A percentile compares a stretch with the other conserved stretches of the same genome.
Evolutionary conservation across 306 rosid species (phyloP).

Genomic region (Malus sieversii): DNA sequence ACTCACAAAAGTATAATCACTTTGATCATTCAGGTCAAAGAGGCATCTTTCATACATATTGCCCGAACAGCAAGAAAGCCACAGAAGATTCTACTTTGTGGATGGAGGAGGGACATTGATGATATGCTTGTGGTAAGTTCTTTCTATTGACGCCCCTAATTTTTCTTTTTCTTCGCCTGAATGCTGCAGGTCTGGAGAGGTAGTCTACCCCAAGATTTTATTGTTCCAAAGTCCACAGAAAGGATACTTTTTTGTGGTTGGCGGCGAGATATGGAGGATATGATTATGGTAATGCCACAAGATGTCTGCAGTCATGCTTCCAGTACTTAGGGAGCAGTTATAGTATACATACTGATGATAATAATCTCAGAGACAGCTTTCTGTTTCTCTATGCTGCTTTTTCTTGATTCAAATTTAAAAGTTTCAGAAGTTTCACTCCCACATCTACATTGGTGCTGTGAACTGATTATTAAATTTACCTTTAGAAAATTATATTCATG

Average conservation of each 20-base stretch:
- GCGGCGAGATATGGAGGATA: constrained; percentile 96
- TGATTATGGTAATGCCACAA: constrained; percentile 69
- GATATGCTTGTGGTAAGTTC: constrained; percentile 44
- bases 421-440: neutral
- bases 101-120: constrained; percentile 57
- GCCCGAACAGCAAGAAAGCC: constrained; percentile 38
- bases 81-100: constrained; percentile 45
- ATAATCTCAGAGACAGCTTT: constrained; percentile 2
- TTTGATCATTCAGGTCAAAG: constrained; percentile 51
- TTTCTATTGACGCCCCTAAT: constrained; percentile 36
- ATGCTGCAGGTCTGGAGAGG: constrained; percentile 90
- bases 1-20: constrained; percentile 32
- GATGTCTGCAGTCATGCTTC: constrained; percentile 27
- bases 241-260: constrained; percentile 86
- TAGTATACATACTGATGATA: constrained; percentile 18
- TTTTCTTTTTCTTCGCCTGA: constrained; percentile 23
- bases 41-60: constrained; percentile 36
- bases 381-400: neutral
- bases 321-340: constrained; percentile 23
- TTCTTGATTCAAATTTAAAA: constrained; percentile 7
- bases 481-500: neutral
- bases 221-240: constrained; percentile 67
- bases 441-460: neutral
- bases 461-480: neutral
- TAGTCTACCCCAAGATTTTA: constrained; percentile 71